Evolutionary conservation across 148 eudicot genomes (phyloP).

Genomic region (Gaultheria prostrata): DNA sequence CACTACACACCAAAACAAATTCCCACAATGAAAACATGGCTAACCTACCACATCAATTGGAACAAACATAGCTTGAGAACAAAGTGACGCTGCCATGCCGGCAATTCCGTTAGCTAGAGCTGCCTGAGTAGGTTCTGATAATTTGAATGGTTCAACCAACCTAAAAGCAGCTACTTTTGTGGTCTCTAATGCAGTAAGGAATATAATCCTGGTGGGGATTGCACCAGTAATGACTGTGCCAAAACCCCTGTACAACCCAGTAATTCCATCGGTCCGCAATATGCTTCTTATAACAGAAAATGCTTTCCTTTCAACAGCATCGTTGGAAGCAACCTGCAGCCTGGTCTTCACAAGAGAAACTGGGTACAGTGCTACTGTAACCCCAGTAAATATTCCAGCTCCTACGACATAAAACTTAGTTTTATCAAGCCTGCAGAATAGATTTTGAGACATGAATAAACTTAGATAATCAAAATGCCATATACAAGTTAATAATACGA

Average conservation of each 20-base stretch:
- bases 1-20: neutral
- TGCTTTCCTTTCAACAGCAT: constrained; percentile 65
- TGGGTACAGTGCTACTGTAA: constrained; percentile 88
- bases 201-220: constrained; percentile 81
- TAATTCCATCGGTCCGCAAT: constrained; percentile 78
- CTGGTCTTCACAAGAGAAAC: constrained; percentile 92
- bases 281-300: constrained; percentile 67
- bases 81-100: constrained; percentile 86
- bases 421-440: constrained; percentile 85
- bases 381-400: constrained; percentile 90
- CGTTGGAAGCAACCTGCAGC: constrained; percentile 84
- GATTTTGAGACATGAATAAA: constrained; percentile 11
- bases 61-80: constrained; percentile 86
- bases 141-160: constrained; percentile 70
- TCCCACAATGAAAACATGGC: neutral
- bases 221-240: constrained; percentile 97
- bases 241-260: constrained; percentile 96
- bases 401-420: constrained; percentile 94
- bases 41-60: constrained; percentile 93
- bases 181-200: constrained; percentile 92
- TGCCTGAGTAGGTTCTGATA: constrained; percentile 88
- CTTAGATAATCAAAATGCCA: constrained; percentile 1
- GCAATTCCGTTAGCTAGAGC: constrained; percentile 95
- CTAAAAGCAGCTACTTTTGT: constrained; percentile 81
- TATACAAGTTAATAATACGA: neutral